Base-by-base conservation (phyloP, 768 basidiomycete species). In the Paxillus ammoniavirescens region DNA sequence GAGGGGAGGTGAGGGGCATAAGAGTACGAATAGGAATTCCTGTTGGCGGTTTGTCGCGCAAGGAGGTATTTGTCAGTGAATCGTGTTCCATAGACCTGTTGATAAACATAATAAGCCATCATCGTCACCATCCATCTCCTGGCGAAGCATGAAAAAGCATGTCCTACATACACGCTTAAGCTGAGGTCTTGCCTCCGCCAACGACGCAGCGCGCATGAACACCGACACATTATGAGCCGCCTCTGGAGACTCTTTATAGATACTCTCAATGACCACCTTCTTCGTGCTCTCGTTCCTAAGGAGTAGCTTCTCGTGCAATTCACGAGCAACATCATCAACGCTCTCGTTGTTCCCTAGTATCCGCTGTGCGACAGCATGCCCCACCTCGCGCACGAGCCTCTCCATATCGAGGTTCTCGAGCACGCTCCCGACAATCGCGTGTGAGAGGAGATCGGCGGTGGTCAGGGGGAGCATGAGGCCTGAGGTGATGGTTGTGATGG, bases 351-450 rank as follows among this genome's bases (percentile, higher is more conserved):
- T 91, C 18, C 91, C 90, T 9, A 93, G 81, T 68, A 98, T 93
- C 48, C 95, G 83, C 62, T 91, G 84, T 7, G 94, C 93, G 8
- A 98, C 94, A 8, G 93, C 93, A 53, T 88, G 81, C 15, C 96
- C 96, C 46, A 98, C 94, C 72, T 98, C 96, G 36, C 86, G 84
- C 52, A 98, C 93, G 37, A 98, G 80, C 30, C 93, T 83, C 65
- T 98, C 96, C 96, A 98, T 96, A 70, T 98, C 96, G 55, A 98
- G 84, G 64, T 98, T 97, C 75, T 98, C 96, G 28, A 98, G 79
- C 41, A 98, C 95, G 68, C 91, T 92, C 33, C 94, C 96, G 52
- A 95, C 93, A 54, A 98, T 98, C 30, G 96, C 96, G 65, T 96
- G 93, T 15, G 95, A 84, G 45, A 98, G 84, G 36, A 97, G 81